phyloP scores from a whole-genome alignment of 2,329 filamentous ascomycete species.

The Cytospora piceae region DNA sequence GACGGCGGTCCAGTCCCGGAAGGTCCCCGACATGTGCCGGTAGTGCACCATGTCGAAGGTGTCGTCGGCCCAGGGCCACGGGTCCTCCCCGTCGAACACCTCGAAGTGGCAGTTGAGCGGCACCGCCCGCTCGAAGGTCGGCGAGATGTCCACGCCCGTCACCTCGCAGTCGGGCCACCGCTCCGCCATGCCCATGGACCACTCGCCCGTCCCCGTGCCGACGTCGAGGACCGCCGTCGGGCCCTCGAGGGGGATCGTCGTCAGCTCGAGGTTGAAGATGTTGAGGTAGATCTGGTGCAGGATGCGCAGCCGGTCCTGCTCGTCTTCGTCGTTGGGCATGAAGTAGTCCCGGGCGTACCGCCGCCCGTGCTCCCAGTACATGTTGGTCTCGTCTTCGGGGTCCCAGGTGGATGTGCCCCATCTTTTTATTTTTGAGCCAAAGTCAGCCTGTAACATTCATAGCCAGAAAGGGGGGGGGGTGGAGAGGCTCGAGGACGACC shows the following conservation, averaged over 20 bases:
- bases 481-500: background rate
- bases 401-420: slow-evolving; percentile 19
- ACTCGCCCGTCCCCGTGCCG: slow-evolving; percentile 61
- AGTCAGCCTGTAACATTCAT: background rate
- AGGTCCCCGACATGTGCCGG: slow-evolving; percentile 59
- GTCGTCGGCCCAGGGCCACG: slow-evolving; percentile 58
- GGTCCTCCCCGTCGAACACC: slow-evolving; percentile 60
- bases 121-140: slow-evolving; percentile 59
- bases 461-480: background rate
- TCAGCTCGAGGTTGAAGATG: slow-evolving; percentile 36
- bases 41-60: slow-evolving; percentile 61
- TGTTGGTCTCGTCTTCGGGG: slow-evolving; percentile 24
- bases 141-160: slow-evolving; percentile 62
- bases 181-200: slow-evolving; percentile 53
- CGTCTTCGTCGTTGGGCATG: slow-evolving; percentile 30
- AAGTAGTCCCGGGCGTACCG: slow-evolving; percentile 32
- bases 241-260: slow-evolving; percentile 41
- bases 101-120: slow-evolving; percentile 64
- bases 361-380: slow-evolving; percentile 26
- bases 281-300: slow-evolving; percentile 28
- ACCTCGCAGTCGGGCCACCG: slow-evolving; percentile 50
- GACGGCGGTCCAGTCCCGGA: slow-evolving; percentile 58
- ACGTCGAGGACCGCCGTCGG: slow-evolving; percentile 58
- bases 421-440: slow-evolving; percentile 7
- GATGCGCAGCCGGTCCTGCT: slow-evolving; percentile 41